Conservation (phyloP, 441 rosid species). For the Euphorbia celastroides region DNA sequence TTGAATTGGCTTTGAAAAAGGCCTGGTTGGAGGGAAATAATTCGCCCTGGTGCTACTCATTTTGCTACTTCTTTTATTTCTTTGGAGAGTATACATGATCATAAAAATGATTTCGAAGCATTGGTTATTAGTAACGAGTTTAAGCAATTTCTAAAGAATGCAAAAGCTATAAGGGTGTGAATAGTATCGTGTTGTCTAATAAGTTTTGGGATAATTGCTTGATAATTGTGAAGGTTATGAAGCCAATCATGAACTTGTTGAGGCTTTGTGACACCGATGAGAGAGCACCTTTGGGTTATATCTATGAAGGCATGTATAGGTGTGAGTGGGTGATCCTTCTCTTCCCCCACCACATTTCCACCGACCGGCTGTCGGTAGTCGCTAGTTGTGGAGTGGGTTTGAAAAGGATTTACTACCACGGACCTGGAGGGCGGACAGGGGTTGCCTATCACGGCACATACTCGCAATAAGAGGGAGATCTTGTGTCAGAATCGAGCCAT, state of each 20-base stretch:
- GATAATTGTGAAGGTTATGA: background rate
- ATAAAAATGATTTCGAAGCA: background rate
- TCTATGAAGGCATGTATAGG: slow-evolving; percentile 4
- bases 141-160: too few relatives aligned
- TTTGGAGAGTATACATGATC: background rate
- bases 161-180: too few relatives aligned
- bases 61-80: background rate
- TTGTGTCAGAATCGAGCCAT: too few relatives aligned
- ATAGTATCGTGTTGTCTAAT: too few relatives aligned
- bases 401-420: too few relatives aligned
- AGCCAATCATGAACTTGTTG: background rate
- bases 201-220: background rate
- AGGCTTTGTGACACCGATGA: slow-evolving; percentile 10
- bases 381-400: too few relatives aligned
- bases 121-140: background rate
- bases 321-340: too few relatives aligned
- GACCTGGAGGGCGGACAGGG: too few relatives aligned
- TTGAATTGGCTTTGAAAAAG: background rate
- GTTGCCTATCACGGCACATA: too few relatives aligned
- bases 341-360: too few relatives aligned
- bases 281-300: background rate
- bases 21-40: background rate
- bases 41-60: background rate
- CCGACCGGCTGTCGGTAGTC: too few relatives aligned
- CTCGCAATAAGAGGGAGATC: too few relatives aligned